Evolutionary conservation across 257 asterid species (phyloP), one percentile per base, ranked within the genome.

Genomic region (Fraxinus excelsior): DNA sequence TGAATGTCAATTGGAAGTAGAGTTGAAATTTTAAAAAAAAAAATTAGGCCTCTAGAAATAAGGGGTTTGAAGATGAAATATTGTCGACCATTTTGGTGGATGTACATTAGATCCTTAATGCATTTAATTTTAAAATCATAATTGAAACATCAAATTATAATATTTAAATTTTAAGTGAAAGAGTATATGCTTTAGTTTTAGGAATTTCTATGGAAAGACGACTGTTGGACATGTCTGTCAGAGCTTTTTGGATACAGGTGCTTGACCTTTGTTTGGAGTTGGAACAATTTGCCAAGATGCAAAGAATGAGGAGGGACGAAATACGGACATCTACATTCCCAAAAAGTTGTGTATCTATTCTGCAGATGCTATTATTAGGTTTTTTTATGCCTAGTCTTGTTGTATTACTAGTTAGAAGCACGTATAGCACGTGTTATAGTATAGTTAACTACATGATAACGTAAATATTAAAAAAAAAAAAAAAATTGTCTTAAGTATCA

Each of bases 321-420:
- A 89, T 84, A 91, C 88, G 88, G 94, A 91, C 83, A 88, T 87
- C 7, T 91, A 91, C 86, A 89, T 91, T 32, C 96, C 96, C 29
- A 81, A 94, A 78, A 89, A 91, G 74, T 91, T 91, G 49, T 74
- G 21, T 5, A 10, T 29, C 0, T 6, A n/a, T 56, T 21, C 5
- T 58, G 65, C 35, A n/a, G n/a, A n/a, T n/a, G n/a, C n/a, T n/a
- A n/a, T n/a, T n/a, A n/a, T n/a, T n/a, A n/a, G n/a, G n/a, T n/a
- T n/a, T n/a, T n/a, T n/a, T n/a, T n/a, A n/a, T n/a, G n/a, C n/a
- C n/a, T n/a, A n/a, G n/a, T n/a, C n/a, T n/a, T n/a, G n/a, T n/a
- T n/a, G n/a, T n/a, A n/a, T n/a, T n/a, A n/a, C n/a, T n/a, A n/a
- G n/a, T n/a, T n/a, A n/a, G n/a, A n/a, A n/a, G n/a, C n/a, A n/a